Evolutionary conservation across 2,329 filamentous ascomycete species (phyloP).

Genomic region (Aspergillus novofumigatus): DNA sequence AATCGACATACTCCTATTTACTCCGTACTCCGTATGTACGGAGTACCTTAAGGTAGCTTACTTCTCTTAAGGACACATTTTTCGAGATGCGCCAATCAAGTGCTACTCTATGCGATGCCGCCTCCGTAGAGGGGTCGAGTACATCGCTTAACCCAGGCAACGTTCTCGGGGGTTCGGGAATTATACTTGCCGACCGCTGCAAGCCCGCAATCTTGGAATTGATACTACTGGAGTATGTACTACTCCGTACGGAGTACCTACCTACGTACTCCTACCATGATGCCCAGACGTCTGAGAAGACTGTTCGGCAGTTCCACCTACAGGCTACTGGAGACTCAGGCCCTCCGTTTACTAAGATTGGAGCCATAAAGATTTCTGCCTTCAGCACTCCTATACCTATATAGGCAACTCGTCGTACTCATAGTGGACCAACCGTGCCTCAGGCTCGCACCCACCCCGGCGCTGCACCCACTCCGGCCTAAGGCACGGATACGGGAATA

Average conservation of each 20-base stretch:
- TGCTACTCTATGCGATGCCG: not conserved
- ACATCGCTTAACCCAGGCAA: not conserved
- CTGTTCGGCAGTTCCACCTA: not conserved
- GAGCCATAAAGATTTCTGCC: not conserved
- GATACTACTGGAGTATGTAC: no score
- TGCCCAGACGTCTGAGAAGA: not conserved
- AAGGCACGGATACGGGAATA: no score
- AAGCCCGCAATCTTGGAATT: not conserved
- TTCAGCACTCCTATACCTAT: no score
- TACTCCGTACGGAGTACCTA: no score
- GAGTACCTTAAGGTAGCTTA: not conserved
- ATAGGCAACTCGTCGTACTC: not conserved
- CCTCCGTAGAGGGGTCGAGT: no score
- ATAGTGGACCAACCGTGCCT: no score
- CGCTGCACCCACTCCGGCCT: no score
- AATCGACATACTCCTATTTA: not conserved
- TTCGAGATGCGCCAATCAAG: not conserved
- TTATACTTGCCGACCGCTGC: not conserved
- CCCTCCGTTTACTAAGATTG: not conserved
- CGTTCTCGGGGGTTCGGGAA: not conserved
- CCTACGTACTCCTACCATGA: no score
- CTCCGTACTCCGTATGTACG: not conserved
- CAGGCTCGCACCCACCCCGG: no score
- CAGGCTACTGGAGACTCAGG: no score
- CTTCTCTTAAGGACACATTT: not conserved